A percentile compares a stretch with the other conserved stretches of the same genome.
Conservation (phyloP, 495 filamentous ascomycete species). For the Paragyromitra xinjiangensis region DNA sequence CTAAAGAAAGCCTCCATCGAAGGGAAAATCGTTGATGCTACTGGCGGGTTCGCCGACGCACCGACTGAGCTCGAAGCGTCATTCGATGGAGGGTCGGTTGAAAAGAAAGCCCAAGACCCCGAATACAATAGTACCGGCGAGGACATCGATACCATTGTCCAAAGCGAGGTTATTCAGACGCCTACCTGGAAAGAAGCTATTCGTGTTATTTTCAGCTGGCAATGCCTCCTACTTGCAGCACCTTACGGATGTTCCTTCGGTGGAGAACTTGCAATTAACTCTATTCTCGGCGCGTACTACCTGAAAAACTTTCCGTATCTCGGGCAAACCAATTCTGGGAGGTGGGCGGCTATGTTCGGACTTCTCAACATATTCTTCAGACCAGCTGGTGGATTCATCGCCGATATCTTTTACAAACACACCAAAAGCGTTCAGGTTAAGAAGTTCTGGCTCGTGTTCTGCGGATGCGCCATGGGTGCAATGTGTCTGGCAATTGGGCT, state of each 20-base stretch:
- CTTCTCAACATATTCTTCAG: constrained; percentile 82
- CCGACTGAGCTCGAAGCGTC: constrained; percentile 58
- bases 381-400: constrained; percentile 76
- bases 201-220: constrained; percentile 68
- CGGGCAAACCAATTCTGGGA: constrained; percentile 74
- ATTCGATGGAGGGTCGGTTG: constrained; percentile 1
- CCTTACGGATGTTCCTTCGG: constrained; percentile 90
- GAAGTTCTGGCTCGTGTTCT: constrained; percentile 73
- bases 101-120: constrained; percentile 59
- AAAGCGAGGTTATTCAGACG: constrained; percentile 71
- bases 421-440: constrained; percentile 75
- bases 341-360: constrained; percentile 91
- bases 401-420: constrained; percentile 74
- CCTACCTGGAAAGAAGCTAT: constrained; percentile 71
- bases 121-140: constrained; percentile 66
- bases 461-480: constrained; percentile 71
- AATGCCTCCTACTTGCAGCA: constrained; percentile 72
- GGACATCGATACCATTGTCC: constrained; percentile 67
- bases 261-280: constrained; percentile 85
- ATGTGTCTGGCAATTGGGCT: constrained; percentile 77
- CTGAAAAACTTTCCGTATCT: constrained; percentile 76
- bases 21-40: constrained; percentile 63
- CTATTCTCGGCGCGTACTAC: constrained; percentile 82
- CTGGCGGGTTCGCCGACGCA: constrained; percentile 69
- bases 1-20: constrained; percentile 10